Base-by-base conservation (phyloP, 2,329 filamentous ascomycete species). In the Knufia petricola region DNA sequence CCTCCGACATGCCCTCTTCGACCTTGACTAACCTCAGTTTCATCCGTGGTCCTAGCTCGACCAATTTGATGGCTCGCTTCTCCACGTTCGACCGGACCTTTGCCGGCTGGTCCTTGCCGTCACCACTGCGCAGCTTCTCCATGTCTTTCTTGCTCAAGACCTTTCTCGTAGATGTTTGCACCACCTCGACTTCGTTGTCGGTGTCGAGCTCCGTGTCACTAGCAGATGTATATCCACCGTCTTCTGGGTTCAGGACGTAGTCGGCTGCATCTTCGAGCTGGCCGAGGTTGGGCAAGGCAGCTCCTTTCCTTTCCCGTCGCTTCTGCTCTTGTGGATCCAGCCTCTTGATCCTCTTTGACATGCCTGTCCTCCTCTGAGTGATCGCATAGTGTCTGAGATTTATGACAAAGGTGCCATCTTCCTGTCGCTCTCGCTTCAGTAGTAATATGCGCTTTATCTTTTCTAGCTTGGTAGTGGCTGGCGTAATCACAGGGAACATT, bases 341-440 rank as follows among this genome's bases (percentile, higher is more conserved):
- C 37, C 89, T 78, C 50, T 87, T 80, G 32, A 98, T 76, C 3
- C 86, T 81, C 64, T 85, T 89, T 9, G 90, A 89, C 1, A 96
- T 74, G 21, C 87, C 89, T 0, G 87, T 85, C 20, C 83, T 77
- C 61, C 87, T 87, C 10, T 89, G 96, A 4, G 85, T 92, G 62
- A 98, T 98, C 23, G 89, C 88, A 64, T 94, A 98, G 67, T 98
- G 92, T 51, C 92, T 77, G 52, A 96, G 81, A 63, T 87, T 94
- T 55, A 98, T 69, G 13, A 90, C 78, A 61, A 94, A 95, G 2
- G 80, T 79, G 26, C 80, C 82, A 32, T 83, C 76, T 34, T 66
- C 63, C 51, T 66, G 60, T 10, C 71, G 66, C 63, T 94, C 87
- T 53, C 92, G 82, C 66, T 96, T 95, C 50, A 98, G 70, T 17